These are phyloP conservation scores for thale cress (Arabidopsis thaliana) DNA, from an alignment of 345 rosid species.

Conservation along the genomic window TAIR10.1 NC_003071.7:16761001-16761500, in stretches of 20 bases:
- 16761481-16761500: constrained; percentile 26
- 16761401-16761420: constrained; percentile 11
- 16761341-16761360: constrained; percentile 2
- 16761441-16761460: constrained; percentile 21
- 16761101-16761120: not conserved
- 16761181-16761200: not conserved
- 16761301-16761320: not conserved
- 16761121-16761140: not conserved
- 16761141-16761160: not conserved
- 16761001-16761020: not conserved
- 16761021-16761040: not conserved
- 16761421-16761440: constrained; percentile 5
- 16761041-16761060: not conserved
- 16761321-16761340: constrained; percentile 10
- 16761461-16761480: not conserved
- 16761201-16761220: not conserved
- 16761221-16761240: not conserved
- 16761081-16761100: not conserved
- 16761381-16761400: not conserved
- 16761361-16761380: not conserved
- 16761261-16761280: not conserved
- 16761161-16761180: not conserved
- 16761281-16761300: not conserved
- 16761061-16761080: not conserved
- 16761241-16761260: not conserved